Base-by-base conservation (phyloP, 139 green algal genomes). In the Deuterostichococcus epilithicus region DNA sequence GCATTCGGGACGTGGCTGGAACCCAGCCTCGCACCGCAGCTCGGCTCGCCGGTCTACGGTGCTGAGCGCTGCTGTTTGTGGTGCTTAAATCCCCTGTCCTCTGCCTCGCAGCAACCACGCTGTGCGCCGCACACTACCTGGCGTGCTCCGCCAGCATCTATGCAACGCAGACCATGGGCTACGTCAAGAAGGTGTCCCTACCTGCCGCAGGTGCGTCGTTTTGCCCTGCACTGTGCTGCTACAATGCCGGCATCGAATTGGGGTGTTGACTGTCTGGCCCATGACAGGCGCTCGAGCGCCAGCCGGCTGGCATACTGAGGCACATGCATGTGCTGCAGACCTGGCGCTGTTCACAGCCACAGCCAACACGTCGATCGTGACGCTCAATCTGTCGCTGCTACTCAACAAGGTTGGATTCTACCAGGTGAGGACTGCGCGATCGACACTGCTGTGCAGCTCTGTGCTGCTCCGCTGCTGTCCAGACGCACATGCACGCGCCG, bases 301-400 rank as follows among this genome's bases (percentile, higher is more conserved):
- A 28, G 26, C 37, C 39, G 10, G 38, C 39, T 18, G n/a, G 38
- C 42, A 76, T 13, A 3, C 68, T 3, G 44, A 18, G 22, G 26
- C n/a, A 44, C 32, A 26, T 70, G n/a, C 22, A 23, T 68, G 23
- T 25, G 28, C 2, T 72, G 77, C 80, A 84, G 84, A 92, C 59
- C 77, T 92, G 20, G 28, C 83, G 37, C 75, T 86, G 6, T 93
- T 93, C 78, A 86, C 83, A 26, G 35, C 80, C 1, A 82, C 86
- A 30, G 85, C 88, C 8, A 87, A 90, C 68, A 30, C 85, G 22
- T 94, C 88, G 22, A 93, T 93, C 74, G 84, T 93, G 13, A 80
- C 78, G 6, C 86, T 93, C 15, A 93, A 92, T 78, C 68, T 91
- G 22, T 90, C 86, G 18, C 79, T 93, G 20, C 87, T 92, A 84